Percentiles rank a stretch among this genome's conserved stretches.
Conservation (phyloP, 495 filamentous ascomycete species). For the Talaromyces borbonicus region DNA sequence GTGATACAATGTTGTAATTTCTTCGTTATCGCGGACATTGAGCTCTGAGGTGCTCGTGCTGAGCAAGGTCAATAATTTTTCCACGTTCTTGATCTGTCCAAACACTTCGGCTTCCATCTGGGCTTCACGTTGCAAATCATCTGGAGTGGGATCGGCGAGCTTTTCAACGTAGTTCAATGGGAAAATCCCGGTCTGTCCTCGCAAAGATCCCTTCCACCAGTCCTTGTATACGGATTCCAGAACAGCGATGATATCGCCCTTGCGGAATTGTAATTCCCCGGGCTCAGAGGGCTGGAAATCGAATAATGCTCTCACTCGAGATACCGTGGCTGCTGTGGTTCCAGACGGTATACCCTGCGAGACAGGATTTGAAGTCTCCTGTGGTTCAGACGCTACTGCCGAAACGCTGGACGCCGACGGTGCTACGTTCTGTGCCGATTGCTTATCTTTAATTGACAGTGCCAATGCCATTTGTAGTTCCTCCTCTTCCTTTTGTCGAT, state of each 20-base stretch:
- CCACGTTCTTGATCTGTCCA: constrained; percentile 96
- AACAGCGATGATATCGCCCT: constrained; percentile 95
- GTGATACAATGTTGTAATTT: constrained; percentile 89
- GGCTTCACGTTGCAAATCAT: constrained; percentile 90
- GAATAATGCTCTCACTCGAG: constrained; percentile 83
- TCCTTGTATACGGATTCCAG: constrained; percentile 97
- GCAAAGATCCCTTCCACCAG: constrained; percentile 96
- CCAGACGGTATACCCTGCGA: constrained; percentile 47
- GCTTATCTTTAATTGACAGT: constrained; percentile 79
- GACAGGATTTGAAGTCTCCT: constrained; percentile 18
- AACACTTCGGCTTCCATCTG: constrained; percentile 98
- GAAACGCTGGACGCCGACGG: constrained; percentile 20
- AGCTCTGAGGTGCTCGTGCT: constrained; percentile 90
- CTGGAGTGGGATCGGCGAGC: constrained; percentile 82
- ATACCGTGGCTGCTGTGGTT: constrained; percentile 96
- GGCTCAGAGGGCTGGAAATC: constrained; percentile 92
- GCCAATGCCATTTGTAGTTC: constrained; percentile 94
- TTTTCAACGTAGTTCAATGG: constrained; percentile 99
- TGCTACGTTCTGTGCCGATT: constrained; percentile 19
- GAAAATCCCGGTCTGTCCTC: constrained; percentile 95
- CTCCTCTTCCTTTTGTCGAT: constrained; percentile 93
- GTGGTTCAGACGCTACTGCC: constrained; percentile 33
- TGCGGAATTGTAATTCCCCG: constrained; percentile 90
- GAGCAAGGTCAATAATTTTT: constrained; percentile 86
- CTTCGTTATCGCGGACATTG: constrained; percentile 80